These are phyloP conservation scores for Naganishia vishniacii DNA, from an alignment of 768 basidiomycete genomes.

Conservation along the genomic window DNA sequence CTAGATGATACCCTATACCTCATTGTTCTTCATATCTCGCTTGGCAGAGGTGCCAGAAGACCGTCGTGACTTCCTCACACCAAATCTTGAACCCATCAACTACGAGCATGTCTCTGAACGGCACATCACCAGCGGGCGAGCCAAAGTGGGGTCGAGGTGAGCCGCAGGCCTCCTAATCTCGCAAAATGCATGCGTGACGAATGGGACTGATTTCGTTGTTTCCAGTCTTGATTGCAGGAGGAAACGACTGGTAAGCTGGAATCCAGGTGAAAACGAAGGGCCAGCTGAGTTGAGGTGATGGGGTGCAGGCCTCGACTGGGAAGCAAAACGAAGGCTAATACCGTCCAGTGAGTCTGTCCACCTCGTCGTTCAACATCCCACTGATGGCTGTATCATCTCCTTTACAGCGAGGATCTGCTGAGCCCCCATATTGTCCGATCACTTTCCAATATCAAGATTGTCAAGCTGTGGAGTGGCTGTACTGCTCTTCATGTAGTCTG, in stretches of 20 bases:
- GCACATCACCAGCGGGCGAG: not conserved
- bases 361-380: slow-evolving; percentile 26
- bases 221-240: slow-evolving; percentile 28
- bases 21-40: too few relatives aligned
- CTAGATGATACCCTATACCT: too few relatives aligned
- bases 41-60: too few relatives aligned
- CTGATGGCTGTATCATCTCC: not conserved
- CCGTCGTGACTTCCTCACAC: too few relatives aligned
- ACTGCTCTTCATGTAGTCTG: slow-evolving; percentile 43
- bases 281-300: not conserved
- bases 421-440: slow-evolving; percentile 86
- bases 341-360: slow-evolving; percentile 18
- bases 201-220: not conserved
- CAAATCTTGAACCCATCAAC: not conserved
- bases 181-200: too few relatives aligned
- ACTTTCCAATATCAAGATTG: slow-evolving; percentile 68
- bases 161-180: not conserved
- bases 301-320: slow-evolving; percentile 22
- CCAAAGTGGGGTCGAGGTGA: slow-evolving; percentile 22
- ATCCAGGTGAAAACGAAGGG: not conserved
- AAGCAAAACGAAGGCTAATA: slow-evolving; percentile 55
- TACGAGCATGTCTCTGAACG: slow-evolving; percentile 9
- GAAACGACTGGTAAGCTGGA: slow-evolving; percentile 26
- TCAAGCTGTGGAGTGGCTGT: slow-evolving; percentile 61
- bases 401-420: slow-evolving; percentile 66